phyloP scores from a whole-genome alignment of 1,284 basidiomycete species.

The Puccinia hordei region DNA sequence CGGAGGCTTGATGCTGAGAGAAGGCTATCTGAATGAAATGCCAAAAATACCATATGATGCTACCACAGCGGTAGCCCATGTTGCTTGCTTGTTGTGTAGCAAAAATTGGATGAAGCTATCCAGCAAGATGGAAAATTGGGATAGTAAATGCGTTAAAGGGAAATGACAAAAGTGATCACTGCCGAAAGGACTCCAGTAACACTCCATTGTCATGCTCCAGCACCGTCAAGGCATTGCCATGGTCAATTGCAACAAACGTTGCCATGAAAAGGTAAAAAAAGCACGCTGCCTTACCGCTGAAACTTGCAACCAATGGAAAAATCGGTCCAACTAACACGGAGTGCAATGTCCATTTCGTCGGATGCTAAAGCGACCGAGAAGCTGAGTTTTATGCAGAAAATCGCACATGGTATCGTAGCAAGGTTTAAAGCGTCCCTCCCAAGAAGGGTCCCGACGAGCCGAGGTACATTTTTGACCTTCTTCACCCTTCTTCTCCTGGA shows the following conservation, averaged over 20 bases:
- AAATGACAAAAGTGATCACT: not conserved
- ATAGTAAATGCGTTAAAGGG: not conserved
- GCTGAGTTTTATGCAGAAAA: not conserved
- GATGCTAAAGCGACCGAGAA: conserved; percentile 12
- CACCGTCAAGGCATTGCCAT: not conserved
- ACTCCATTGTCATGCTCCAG: not conserved
- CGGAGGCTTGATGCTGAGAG: conserved; percentile 12
- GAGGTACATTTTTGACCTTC: too few species aligned
- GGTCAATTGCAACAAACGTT: not conserved
- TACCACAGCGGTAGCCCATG: conserved; percentile 1
- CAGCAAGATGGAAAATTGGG: not conserved
- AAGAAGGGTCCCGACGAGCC: too few species aligned
- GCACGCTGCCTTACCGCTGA: not conserved
- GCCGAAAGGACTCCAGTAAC: not conserved
- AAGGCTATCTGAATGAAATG: not conserved
- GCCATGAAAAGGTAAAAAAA: not conserved
- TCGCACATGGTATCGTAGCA: not conserved
- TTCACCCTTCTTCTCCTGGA: too few species aligned
- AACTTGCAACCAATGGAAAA: conserved; percentile 5
- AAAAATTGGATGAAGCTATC: not conserved
- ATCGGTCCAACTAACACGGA: not conserved
- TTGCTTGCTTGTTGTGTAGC: not conserved
- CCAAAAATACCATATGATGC: conserved; percentile 4
- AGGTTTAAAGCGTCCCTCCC: too few species aligned
- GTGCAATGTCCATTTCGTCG: not conserved